Percentiles rank a stretch among this genome's conserved stretches.
These are phyloP conservation scores for Beta vulgaris DNA, from an alignment of 148 eudicot species.

Conservation along the genomic window DNA sequence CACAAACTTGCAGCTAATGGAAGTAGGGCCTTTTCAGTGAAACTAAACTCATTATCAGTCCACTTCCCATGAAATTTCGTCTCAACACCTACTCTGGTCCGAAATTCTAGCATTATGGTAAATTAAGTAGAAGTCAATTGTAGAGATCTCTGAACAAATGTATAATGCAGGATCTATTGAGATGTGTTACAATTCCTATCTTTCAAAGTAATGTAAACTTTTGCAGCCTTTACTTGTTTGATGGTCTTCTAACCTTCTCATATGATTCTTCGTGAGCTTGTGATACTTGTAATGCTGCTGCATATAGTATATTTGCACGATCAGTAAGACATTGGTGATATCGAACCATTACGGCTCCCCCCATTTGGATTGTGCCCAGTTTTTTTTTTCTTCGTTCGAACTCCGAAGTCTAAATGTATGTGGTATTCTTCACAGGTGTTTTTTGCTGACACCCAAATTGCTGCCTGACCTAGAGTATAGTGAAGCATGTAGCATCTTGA, in stretches of 20 bases:
- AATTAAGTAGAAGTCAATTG: not conserved
- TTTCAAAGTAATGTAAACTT: not conserved
- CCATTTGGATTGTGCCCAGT: not conserved
- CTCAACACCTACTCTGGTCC: too few species aligned
- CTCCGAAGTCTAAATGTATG: not conserved
- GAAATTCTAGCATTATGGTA: not conserved
- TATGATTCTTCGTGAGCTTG: not conserved
- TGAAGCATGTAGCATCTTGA: conserved; percentile 79
- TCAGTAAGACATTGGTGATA: too few species aligned
- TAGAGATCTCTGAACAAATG: not conserved
- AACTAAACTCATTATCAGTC: not conserved
- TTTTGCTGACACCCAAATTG: conserved; percentile 94
- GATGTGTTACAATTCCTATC: not conserved
- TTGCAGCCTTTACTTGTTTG: not conserved
- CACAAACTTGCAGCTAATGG: too few species aligned
- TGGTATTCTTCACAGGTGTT: conserved; percentile 52
- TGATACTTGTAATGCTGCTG: not conserved
- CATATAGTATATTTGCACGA: too few species aligned
- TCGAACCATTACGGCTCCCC: too few species aligned
- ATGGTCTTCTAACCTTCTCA: not conserved
- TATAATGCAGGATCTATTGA: not conserved
- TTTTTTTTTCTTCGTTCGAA: not conserved
- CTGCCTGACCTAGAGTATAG: conserved; percentile 80
- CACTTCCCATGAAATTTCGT: not conserved
- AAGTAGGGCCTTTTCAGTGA: not conserved